phyloP scores from a whole-genome alignment of 176 grass and related monocot species.

The Calamus simplicifolius region DNA sequence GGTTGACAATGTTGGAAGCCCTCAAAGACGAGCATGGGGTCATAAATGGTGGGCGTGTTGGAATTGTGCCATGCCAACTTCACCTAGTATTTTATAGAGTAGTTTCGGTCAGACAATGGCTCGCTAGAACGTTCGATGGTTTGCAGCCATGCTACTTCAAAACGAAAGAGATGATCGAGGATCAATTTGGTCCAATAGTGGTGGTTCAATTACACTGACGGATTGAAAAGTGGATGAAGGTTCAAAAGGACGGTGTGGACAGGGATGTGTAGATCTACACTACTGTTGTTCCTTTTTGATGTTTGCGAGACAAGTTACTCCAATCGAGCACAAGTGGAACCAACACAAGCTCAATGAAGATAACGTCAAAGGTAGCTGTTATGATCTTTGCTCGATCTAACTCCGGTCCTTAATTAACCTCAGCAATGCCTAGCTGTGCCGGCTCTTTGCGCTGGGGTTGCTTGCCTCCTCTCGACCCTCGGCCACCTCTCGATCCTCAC shows the following conservation, averaged over 20 bases:
- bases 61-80: too few relatives aligned
- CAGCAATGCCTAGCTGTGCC: too few relatives aligned
- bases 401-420: background rate
- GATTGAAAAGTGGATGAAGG: constrained; percentile 22
- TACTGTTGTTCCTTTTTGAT: constrained; percentile 10
- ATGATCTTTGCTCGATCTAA: constrained; percentile 15
- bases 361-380: constrained; percentile 16
- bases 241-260: constrained; percentile 4
- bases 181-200: background rate
- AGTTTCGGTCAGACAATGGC: too few relatives aligned
- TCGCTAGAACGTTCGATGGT: too few relatives aligned
- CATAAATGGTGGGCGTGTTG: too few relatives aligned
- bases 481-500: too few relatives aligned
- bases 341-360: constrained; percentile 10
- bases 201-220: background rate
- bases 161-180: constrained; percentile 4
- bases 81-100: too few relatives aligned
- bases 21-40: too few relatives aligned
- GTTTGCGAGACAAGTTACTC: constrained; percentile 7
- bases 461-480: too few relatives aligned
- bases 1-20: too few relatives aligned
- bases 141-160: constrained; percentile 11
- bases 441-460: too few relatives aligned
- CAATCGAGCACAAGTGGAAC: constrained; percentile 21
- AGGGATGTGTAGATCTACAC: constrained; percentile 5